phyloP scores from a whole-genome alignment of 179 eudicot genomes.

The Actinidia polygama region DNA sequence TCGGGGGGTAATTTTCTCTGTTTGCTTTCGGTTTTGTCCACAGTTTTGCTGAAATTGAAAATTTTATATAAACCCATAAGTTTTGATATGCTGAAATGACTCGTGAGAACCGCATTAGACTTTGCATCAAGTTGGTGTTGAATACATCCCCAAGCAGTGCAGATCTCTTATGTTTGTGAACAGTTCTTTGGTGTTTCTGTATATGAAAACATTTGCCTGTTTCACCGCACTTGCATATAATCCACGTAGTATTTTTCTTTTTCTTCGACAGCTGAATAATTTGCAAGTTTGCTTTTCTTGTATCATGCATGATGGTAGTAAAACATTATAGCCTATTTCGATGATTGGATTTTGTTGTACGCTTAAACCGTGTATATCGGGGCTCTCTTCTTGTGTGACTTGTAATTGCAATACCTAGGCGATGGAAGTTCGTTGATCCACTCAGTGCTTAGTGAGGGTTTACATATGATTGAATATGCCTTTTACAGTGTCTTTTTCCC shows the following conservation, averaged over 20 bases:
- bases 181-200: not conserved
- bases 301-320: no score
- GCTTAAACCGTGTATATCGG: no score
- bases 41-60: slow-evolving; percentile 3
- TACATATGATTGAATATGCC: no score
- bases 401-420: no score
- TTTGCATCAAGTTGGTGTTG: not conserved
- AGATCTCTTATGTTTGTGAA: not conserved
- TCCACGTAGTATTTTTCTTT: not conserved
- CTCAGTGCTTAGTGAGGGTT: no score
- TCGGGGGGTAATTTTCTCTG: not conserved
- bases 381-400: no score
- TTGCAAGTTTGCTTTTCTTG: no score
- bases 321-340: no score
- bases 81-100: not conserved
- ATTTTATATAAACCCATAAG: not conserved
- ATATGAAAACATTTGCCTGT: not conserved
- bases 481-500: no score
- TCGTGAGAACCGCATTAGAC: not conserved
- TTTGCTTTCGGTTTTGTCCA: slow-evolving; percentile 7
- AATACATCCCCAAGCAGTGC: not conserved
- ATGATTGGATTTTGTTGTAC: no score
- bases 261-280: no score
- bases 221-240: not conserved
- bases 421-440: no score